Conservation (phyloP, 345 rosid genomes). For the Salix udensis region DNA sequence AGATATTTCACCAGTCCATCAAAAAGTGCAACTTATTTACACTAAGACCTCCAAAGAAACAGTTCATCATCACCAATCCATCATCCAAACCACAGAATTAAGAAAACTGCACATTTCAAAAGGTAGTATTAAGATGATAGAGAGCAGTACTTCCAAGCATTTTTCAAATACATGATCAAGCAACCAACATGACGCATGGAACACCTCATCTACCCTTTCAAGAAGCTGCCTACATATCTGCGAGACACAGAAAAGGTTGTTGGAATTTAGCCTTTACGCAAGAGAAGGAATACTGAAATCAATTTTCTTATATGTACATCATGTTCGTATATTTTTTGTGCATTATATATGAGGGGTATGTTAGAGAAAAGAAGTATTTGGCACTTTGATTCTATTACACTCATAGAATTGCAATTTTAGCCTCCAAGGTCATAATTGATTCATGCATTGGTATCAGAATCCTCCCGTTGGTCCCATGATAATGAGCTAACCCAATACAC, state of each 20-base stretch:
- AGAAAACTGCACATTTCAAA: not conserved
- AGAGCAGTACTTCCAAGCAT: not conserved
- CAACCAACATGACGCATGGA: not conserved
- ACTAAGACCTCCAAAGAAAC: not conserved
- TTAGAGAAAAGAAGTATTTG: not conserved
- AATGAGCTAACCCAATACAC: no score
- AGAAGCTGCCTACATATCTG: conserved; percentile 26
- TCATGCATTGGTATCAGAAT: no score
- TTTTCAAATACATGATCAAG: not conserved
- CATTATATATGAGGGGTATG: not conserved
- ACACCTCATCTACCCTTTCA: conserved; percentile 9
- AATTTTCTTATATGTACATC: not conserved
- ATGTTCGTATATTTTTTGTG: no score
- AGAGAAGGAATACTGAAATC: not conserved
- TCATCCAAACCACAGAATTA: conserved; percentile 8
- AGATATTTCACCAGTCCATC: not conserved
- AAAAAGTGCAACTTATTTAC: not conserved
- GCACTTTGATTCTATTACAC: no score
- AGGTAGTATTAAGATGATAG: conserved; percentile 1
- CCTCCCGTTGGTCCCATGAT: no score
- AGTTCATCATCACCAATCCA: not conserved
- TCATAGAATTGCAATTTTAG: no score
- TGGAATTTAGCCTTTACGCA: not conserved
- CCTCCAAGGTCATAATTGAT: no score
- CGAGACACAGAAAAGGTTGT: conserved; percentile 2